These are phyloP conservation scores for Phytophthora kernoviae DNA, from an alignment of 352 stramenopile species.

Conservation along the genomic window DNA sequence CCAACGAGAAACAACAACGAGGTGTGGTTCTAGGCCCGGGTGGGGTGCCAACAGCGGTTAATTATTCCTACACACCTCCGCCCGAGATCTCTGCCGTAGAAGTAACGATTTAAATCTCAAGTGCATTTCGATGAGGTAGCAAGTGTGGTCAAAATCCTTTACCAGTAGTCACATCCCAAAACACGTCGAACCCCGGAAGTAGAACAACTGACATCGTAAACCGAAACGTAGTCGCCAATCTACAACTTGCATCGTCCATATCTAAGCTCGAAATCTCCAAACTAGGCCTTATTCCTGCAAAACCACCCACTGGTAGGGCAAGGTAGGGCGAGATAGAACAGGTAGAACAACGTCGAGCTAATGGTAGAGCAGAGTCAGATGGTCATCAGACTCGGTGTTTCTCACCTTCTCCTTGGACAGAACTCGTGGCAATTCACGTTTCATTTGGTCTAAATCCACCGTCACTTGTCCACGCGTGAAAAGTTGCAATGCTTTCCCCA, in stretches of 20 bases:
- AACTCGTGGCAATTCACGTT: slow-evolving; percentile 33
- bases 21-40: background rate
- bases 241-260: no score
- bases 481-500: slow-evolving; percentile 37
- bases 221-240: no score
- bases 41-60: background rate
- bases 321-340: background rate
- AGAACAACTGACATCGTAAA: no score
- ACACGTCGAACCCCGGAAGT: no score
- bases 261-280: no score
- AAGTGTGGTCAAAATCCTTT: background rate
- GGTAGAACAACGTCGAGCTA: slow-evolving; percentile 21
- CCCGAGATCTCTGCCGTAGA: slow-evolving; percentile 2
- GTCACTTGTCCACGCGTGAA: slow-evolving; percentile 37
- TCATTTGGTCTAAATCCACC: slow-evolving; percentile 42
- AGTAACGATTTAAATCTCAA: background rate
- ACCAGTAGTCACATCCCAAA: no score
- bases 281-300: no score
- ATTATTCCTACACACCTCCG: background rate
- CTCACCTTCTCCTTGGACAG: slow-evolving; percentile 37
- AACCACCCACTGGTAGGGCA: no score
- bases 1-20: slow-evolving; percentile 35
- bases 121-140: background rate
- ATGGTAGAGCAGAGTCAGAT: slow-evolving; percentile 54
- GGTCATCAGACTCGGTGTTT: slow-evolving; percentile 22